Evolutionary conservation across 352 stramenopile genomes (phyloP), one percentile per base, ranked within the genome.

Genomic region (Aphanomyces invadans): DNA sequence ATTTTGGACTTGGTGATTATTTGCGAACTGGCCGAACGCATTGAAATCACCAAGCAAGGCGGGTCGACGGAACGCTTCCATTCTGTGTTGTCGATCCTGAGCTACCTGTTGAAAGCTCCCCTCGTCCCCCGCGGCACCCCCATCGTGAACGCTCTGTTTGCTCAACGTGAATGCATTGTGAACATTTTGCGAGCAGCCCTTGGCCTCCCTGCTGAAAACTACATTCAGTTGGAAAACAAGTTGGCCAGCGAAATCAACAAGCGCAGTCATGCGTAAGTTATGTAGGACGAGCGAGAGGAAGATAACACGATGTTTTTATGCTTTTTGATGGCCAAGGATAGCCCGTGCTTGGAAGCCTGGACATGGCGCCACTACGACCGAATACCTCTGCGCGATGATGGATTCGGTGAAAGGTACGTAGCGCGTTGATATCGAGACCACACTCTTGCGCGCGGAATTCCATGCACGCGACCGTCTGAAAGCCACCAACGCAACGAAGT

Each of bases 81-180:
- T 81, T 94, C 95, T 31, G 91, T 99, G 52, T 79, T 99, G 7
- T 98, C 94, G 29, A 74, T 99, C 10, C 81, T 99, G 48, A 98
- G 88, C 61, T 99, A 99, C 85, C 97, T 99, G 91, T 82, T 99
- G 26, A 99, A 99, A 81, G 97, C 97, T 51, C 97, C 97, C 17
- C 75, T 99, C 26, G 97, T 99, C 45, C 97, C 97, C n/a, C 88
- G 90, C 60, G 97, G 97, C 48, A 98, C 97, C 11, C 97, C 97
- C 5, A 97, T 99, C 7, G 90, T 99, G 53, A 99, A 99, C 78
- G 97, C 97, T 2, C 83, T 99, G 26, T 99, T 99, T 70, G 88
- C 95, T 25, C 97, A 99, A 82, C 88, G 97, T 55, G 90, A 98
- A 81, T 97, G 92, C 63, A 96, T 99, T 57, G 90, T 98, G 70